phyloP scores from a whole-genome alignment of 116 monocot genomes.

The Iris pallida region DNA sequence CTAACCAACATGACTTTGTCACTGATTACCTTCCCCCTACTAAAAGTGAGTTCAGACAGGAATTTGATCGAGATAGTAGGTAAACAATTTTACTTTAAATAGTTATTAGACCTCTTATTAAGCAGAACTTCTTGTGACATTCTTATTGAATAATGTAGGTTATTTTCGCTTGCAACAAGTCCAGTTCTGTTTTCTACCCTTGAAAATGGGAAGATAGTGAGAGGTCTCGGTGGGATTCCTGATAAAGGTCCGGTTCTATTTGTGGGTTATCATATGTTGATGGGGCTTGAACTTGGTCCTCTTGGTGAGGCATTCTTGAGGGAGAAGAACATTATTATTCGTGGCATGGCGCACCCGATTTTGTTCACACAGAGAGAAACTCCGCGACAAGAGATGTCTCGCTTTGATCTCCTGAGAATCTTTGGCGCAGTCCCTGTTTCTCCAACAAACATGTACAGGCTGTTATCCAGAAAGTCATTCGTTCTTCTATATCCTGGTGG shows the following conservation, averaged over 20 bases:
- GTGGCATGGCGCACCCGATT: constrained; percentile 76
- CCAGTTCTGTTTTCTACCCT: too few relatives aligned
- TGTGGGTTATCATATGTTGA: constrained; percentile 84
- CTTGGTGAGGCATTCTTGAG: constrained; percentile 66
- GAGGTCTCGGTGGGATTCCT: too few relatives aligned
- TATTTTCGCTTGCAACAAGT: too few relatives aligned
- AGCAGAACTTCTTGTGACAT: too few relatives aligned
- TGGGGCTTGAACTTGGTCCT: constrained; percentile 61
- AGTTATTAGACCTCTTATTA: too few relatives aligned
- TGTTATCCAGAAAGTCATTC: constrained; percentile 57
- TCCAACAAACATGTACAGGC: constrained; percentile 61
- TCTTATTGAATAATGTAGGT: too few relatives aligned
- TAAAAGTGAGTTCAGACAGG: constrained; percentile 41
- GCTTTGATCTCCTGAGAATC: constrained; percentile 40
- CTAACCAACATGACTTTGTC: constrained; percentile 40
- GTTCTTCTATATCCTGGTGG: constrained; percentile 97
- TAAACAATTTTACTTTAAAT: too few relatives aligned
- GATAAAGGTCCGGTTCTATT: too few relatives aligned
- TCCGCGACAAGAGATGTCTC: constrained; percentile 30
- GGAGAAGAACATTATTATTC: constrained; percentile 54
- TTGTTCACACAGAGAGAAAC: constrained; percentile 35
- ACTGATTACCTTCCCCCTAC: constrained; percentile 72
- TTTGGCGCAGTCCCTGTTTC: constrained; percentile 81
- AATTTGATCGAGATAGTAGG: too few relatives aligned
- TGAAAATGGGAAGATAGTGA: too few relatives aligned